phyloP scores from a whole-genome alignment of 352 stramenopile genomes.

The Phytophthora pistaciae region DNA sequence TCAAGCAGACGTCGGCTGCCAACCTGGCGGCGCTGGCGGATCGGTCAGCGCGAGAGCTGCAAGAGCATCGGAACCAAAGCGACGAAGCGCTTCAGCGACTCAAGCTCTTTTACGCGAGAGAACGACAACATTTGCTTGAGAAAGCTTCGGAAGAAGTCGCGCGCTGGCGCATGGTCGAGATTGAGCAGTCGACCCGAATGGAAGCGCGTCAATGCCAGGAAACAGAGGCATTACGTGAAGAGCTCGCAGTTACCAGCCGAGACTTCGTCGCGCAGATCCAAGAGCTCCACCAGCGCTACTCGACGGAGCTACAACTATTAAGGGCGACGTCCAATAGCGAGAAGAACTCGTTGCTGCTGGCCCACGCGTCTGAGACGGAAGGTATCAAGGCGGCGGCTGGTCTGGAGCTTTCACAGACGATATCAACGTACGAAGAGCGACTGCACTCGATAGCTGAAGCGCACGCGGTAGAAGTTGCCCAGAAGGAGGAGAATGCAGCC shows the following conservation, averaged over 20 bases:
- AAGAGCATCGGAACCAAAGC: constrained; percentile 33
- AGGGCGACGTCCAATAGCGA: constrained; percentile 19
- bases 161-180: constrained; percentile 34
- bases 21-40: constrained; percentile 36
- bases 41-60: constrained; percentile 36
- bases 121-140: constrained; percentile 33
- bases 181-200: constrained; percentile 43
- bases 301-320: constrained; percentile 25
- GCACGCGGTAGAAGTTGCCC: constrained; percentile 26
- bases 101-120: constrained; percentile 18
- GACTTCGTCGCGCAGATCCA: constrained; percentile 25
- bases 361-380: constrained; percentile 34
- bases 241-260: constrained; percentile 25
- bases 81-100: constrained; percentile 34
- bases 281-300: constrained; percentile 38
- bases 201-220: constrained; percentile 30
- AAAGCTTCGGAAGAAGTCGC: constrained; percentile 32
- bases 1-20: constrained; percentile 31
- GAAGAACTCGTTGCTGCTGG: constrained; percentile 18
- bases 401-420: constrained; percentile 34
- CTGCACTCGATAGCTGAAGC: constrained; percentile 15
- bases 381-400: constrained; percentile 21
- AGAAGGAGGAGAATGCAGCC: constrained; percentile 15
- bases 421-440: constrained; percentile 31
- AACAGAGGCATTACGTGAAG: constrained; percentile 24